phyloP scores from a whole-genome alignment of 1,284 basidiomycete species.

The Pterulicium gracile region DNA sequence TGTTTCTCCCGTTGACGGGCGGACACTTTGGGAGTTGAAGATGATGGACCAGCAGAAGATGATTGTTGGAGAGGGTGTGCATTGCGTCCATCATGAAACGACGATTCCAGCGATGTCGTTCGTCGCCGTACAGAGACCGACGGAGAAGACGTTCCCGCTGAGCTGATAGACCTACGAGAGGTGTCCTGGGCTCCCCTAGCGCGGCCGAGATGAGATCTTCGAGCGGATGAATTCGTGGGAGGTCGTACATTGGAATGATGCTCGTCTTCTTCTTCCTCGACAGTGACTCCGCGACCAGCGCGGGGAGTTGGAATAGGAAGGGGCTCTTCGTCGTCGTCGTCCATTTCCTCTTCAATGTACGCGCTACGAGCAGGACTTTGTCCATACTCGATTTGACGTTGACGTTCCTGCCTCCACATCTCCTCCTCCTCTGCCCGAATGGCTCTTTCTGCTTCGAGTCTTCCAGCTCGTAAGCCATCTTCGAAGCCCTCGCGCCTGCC shows the following conservation, averaged over 20 bases:
- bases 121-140: neutral
- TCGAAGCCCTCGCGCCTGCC: slow-evolving; percentile 42
- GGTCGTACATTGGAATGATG: neutral
- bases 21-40: neutral
- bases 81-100: neutral
- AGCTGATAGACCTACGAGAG: neutral
- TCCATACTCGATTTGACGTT: neutral
- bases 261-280: neutral
- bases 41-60: neutral
- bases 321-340: neutral
- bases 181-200: neutral
- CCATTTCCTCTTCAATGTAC: neutral
- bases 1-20: neutral
- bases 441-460: neutral
- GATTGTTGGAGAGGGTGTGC: neutral
- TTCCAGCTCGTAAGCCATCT: slow-evolving; percentile 27
- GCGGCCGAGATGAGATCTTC: neutral
- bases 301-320: neutral
- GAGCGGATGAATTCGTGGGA: neutral
- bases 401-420: neutral
- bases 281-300: neutral
- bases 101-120: neutral
- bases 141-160: neutral
- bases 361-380: neutral
- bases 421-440: neutral